These are phyloP conservation scores for Leccinum sublutescens DNA, from an alignment of 768 basidiomycete genomes.

Conservation along the genomic window DNA sequence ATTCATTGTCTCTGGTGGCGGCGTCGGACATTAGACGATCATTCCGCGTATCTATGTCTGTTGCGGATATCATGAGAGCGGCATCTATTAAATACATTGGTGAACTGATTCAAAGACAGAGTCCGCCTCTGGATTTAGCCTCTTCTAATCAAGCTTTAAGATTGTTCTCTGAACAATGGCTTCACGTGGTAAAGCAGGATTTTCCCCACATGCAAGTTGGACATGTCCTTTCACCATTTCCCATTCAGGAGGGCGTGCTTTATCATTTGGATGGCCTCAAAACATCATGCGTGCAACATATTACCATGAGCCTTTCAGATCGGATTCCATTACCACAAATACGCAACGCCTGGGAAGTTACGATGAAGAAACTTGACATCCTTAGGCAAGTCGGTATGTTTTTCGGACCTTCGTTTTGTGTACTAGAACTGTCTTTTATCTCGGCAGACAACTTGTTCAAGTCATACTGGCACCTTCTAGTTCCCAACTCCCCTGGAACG, in stretches of 20 bases:
- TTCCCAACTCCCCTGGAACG: conserved; percentile 17
- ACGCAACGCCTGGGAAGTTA: conserved; percentile 35
- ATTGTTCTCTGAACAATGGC: conserved; percentile 22
- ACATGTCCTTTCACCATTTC: conserved; percentile 40
- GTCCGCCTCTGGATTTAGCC: background rate
- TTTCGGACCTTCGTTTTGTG: background rate
- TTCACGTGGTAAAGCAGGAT: conserved; percentile 6
- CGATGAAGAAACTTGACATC: conserved; percentile 27
- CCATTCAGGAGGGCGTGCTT: conserved; percentile 48
- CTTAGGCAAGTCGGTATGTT: conserved; percentile 22
- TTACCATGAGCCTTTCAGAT: conserved; percentile 33
- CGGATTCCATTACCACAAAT: conserved; percentile 23
- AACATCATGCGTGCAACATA: conserved; percentile 45
- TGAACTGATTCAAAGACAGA: conserved; percentile 11
- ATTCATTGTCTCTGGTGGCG: conserved; percentile 29
- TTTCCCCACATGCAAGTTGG: conserved; percentile 1
- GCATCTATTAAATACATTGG: conserved; percentile 23
- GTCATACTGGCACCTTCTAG: conserved; percentile 22
- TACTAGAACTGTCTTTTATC: conserved; percentile 33
- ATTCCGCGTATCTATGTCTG: conserved; percentile 20
- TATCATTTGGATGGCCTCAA: conserved; percentile 38
- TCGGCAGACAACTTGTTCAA: conserved; percentile 28
- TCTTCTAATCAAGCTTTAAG: conserved; percentile 1
- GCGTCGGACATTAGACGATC: conserved; percentile 21
- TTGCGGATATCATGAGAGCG: conserved; percentile 31